Percentiles rank a stretch among this genome's conserved stretches.
Conservation (phyloP, 129 eudicot species). For the Saposhnikovia divaricata region DNA sequence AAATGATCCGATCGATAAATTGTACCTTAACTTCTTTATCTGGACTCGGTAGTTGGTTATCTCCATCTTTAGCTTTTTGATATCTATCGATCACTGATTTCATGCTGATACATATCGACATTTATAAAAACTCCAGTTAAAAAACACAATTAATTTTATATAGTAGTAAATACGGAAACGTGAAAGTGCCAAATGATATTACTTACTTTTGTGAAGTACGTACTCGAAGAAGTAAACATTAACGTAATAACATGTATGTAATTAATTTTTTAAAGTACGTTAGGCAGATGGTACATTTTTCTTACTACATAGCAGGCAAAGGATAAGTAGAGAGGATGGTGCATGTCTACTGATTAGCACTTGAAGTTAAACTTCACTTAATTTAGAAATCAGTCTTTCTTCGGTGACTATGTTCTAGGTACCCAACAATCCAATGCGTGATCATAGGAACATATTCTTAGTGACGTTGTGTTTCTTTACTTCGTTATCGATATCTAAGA, state of each 20-base stretch:
- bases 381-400: not conserved
- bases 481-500: no score
- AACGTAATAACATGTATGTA: not conserved
- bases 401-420: not conserved
- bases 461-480: no score
- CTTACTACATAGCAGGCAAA: not conserved
- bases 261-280: not conserved
- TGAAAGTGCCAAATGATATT: not conserved
- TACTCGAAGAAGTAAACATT: not conserved
- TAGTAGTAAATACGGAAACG: no score
- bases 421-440: not conserved
- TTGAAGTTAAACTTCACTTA: not conserved
- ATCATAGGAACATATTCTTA: not conserved
- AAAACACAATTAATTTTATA: not conserved
- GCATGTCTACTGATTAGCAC: not conserved
- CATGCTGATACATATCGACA: conserved; percentile 35
- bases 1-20: not conserved
- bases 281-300: not conserved
- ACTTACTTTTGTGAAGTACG: not conserved
- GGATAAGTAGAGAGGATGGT: not conserved
- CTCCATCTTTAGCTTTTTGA: conserved; percentile 41
- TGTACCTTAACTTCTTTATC: conserved; percentile 58
- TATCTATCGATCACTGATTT: conserved; percentile 64
- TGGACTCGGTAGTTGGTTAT: conserved; percentile 30
- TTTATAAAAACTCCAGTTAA: not conserved